Evolutionary conservation across 2,329 filamentous ascomycete species (phyloP).

Genomic region (Nectriaceae sp.): DNA sequence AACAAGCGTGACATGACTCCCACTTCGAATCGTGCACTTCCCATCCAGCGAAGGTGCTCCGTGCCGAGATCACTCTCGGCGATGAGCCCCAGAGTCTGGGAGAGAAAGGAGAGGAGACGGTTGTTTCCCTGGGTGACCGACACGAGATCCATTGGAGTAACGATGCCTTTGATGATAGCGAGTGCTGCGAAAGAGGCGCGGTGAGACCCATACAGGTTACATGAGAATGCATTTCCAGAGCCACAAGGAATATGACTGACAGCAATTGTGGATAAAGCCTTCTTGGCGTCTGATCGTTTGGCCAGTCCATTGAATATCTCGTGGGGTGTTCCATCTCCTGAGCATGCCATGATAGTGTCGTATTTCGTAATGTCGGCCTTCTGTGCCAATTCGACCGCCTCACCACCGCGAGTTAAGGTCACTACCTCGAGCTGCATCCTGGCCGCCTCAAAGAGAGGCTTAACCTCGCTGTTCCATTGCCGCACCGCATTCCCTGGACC

Average conservation of each 20-base stretch:
- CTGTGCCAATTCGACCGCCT: constrained; percentile 77
- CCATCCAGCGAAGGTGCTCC: constrained; percentile 93
- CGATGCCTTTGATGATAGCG: constrained; percentile 81
- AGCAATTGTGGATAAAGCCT: constrained; percentile 75
- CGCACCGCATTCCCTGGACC: constrained; percentile 77
- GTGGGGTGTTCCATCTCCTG: constrained; percentile 87
- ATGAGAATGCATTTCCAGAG: constrained; percentile 90
- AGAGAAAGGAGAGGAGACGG: constrained; percentile 83
- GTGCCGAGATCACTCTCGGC: constrained; percentile 90
- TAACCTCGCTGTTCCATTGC: constrained; percentile 73
- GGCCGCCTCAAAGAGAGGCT: constrained; percentile 82
- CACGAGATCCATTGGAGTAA: constrained; percentile 82
- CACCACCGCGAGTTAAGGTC: constrained; percentile 69
- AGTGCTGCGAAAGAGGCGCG: constrained; percentile 76
- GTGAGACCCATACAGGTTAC: constrained; percentile 83
- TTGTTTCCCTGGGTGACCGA: constrained; percentile 81
- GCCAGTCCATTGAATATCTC: constrained; percentile 95
- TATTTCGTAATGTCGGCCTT: constrained; percentile 76
- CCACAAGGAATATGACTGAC: constrained; percentile 89
- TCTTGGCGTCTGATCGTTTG: constrained; percentile 71
- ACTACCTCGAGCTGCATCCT: constrained; percentile 75
- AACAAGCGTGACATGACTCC: constrained; percentile 80
- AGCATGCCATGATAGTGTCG: constrained; percentile 86
- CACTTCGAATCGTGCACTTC: constrained; percentile 78
- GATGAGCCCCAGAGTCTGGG: constrained; percentile 85